Conservation (phyloP, 139 green algal species). For the Chlorella vulgaris region DNA sequence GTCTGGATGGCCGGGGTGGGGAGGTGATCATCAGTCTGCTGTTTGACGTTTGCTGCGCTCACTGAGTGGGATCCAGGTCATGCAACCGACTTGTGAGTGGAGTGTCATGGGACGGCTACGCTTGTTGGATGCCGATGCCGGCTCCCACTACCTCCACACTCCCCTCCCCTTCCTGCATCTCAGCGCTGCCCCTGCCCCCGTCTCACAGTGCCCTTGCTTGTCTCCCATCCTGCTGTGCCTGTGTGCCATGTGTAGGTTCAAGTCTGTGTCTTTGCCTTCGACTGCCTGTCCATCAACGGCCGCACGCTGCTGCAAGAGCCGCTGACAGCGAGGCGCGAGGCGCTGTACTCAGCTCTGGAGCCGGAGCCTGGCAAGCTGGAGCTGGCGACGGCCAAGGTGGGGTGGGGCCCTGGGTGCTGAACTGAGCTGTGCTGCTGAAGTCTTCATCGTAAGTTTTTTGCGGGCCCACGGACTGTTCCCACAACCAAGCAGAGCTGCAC, state of each 20-base stretch:
- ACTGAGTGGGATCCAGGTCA: no score
- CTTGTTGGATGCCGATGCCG: no score
- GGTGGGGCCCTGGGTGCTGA: neutral
- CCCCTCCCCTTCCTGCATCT: no score
- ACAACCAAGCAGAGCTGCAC: no score
- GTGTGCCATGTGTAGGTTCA: slow-evolving; percentile 19
- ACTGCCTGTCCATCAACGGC: slow-evolving; percentile 97
- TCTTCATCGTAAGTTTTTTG: no score
- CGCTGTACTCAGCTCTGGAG: slow-evolving; percentile 72
- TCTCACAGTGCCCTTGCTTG: neutral
- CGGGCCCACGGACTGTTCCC: no score
- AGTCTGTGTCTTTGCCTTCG: slow-evolving; percentile 93
- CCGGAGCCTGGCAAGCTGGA: slow-evolving; percentile 75
- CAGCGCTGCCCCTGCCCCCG: no score
- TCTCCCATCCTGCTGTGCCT: neutral
- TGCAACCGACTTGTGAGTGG: no score
- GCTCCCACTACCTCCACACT: no score
- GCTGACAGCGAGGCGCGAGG: slow-evolving; percentile 77
- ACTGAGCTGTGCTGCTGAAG: no score
- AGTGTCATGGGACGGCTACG: no score
- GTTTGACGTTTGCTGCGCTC: neutral
- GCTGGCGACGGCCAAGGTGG: slow-evolving; percentile 77
- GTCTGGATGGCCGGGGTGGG: neutral
- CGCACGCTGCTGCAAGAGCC: slow-evolving; percentile 75
- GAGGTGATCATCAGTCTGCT: neutral